These are phyloP conservation scores for Scutellaria minor DNA, from an alignment of 257 asterid genomes.

Conservation along the genomic window DNA sequence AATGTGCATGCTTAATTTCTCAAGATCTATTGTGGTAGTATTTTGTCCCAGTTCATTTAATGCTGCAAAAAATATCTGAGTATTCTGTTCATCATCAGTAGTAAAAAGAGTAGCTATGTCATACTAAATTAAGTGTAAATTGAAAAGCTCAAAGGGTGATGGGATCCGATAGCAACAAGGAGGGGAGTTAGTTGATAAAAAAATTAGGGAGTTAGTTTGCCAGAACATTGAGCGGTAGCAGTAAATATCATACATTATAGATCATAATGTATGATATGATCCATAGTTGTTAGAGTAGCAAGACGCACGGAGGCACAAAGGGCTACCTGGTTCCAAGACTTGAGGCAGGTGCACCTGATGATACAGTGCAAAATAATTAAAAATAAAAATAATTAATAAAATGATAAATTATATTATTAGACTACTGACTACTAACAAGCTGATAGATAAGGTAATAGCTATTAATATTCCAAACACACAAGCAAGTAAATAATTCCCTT, in stretches of 20 bases:
- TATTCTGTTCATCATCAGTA: not conserved
- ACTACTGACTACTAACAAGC: too few relatives aligned
- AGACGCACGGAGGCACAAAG: too few relatives aligned
- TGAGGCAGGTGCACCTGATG: too few relatives aligned
- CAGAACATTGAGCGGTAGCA: not conserved
- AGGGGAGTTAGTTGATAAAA: not conserved
- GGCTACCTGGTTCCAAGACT: too few relatives aligned
- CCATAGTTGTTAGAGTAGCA: not conserved
- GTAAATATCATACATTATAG: not conserved
- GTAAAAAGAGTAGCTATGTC: not conserved
- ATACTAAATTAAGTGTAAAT: not conserved
- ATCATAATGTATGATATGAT: slow-evolving; percentile 5
- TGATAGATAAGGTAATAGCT: too few relatives aligned
- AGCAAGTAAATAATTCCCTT: too few relatives aligned
- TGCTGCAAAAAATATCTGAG: not conserved
- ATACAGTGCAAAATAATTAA: too few relatives aligned
- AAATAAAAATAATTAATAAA: too few relatives aligned
- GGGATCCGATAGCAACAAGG: not conserved
- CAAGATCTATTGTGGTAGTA: not conserved
- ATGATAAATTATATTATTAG: too few relatives aligned
- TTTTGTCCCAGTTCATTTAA: not conserved
- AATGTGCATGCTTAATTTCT: not conserved
- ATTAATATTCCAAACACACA: too few relatives aligned
- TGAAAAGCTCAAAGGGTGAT: not conserved
- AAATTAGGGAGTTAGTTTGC: not conserved